phyloP scores from a whole-genome alignment of 2,329 filamentous ascomycete genomes.

The Aotearoamyces nothofagi region DNA sequence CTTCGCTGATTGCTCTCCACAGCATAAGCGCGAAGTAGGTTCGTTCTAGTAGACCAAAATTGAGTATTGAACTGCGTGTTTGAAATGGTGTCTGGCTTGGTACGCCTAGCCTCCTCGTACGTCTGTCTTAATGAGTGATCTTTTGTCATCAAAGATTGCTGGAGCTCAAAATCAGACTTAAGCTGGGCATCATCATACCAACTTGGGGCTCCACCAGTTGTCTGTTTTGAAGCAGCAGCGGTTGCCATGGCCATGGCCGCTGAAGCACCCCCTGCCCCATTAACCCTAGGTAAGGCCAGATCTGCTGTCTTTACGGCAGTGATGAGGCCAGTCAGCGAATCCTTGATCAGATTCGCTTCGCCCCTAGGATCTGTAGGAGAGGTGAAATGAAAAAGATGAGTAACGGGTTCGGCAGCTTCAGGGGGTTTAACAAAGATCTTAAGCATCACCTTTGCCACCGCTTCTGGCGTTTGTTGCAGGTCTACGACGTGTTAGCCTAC shows the following conservation, averaged over 20 bases:
- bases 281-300: constrained; percentile 16
- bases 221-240: constrained; percentile 39
- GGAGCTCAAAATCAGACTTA: constrained; percentile 64
- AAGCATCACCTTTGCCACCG: constrained; percentile 79
- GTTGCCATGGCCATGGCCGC: constrained; percentile 67
- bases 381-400: constrained; percentile 83
- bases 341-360: constrained; percentile 77
- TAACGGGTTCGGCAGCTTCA: constrained; percentile 41
- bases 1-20: constrained; percentile 77
- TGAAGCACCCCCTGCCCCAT: constrained; percentile 31
- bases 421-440: constrained; percentile 70
- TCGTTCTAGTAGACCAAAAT: constrained; percentile 86
- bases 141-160: constrained; percentile 76
- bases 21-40: constrained; percentile 75
- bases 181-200: constrained; percentile 75
- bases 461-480: constrained; percentile 86
- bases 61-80: constrained; percentile 73
- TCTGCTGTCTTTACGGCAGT: constrained; percentile 32
- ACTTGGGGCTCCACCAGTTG: constrained; percentile 32
- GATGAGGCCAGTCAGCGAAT: constrained; percentile 65
- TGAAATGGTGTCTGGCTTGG: constrained; percentile 73
- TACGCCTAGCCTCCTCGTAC: constrained; percentile 70
- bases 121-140: constrained; percentile 64
- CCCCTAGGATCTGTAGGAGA: constrained; percentile 57
- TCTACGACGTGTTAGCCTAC: constrained; percentile 40